Evolutionary conservation across 2,329 filamentous ascomycete genomes (phyloP).

Genomic region (Talaromyces amestolkiae): DNA sequence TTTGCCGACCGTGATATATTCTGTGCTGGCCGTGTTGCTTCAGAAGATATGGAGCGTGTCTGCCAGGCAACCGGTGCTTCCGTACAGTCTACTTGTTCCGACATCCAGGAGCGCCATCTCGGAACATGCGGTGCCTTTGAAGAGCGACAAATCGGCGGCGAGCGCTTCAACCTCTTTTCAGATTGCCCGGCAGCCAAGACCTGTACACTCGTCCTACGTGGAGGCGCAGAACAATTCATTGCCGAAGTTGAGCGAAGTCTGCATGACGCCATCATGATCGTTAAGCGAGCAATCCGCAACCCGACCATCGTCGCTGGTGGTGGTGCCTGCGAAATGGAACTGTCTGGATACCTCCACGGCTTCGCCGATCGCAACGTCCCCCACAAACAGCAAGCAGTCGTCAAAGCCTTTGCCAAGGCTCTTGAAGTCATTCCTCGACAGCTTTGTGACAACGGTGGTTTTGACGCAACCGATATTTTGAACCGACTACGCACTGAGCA

Average conservation of each 20-base stretch:
- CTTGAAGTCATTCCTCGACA: slow-evolving; percentile 95
- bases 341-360: slow-evolving; percentile 87
- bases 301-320: slow-evolving; percentile 91
- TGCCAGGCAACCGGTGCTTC: slow-evolving; percentile 91
- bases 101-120: slow-evolving; percentile 84
- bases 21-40: slow-evolving; percentile 88
- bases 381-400: slow-evolving; percentile 94
- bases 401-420: slow-evolving; percentile 97
- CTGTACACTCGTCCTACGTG: slow-evolving; percentile 90
- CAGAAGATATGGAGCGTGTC: slow-evolving; percentile 92
- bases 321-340: slow-evolving; percentile 93
- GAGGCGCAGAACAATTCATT: slow-evolving; percentile 98
- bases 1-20: slow-evolving; percentile 98
- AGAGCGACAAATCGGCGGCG: slow-evolving; percentile 93
- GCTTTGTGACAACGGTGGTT: slow-evolving; percentile 96
- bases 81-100: slow-evolving; percentile 92
- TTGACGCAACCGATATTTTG: slow-evolving; percentile 96
- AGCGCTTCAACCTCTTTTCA: slow-evolving; percentile 98
- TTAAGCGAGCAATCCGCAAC: slow-evolving; percentile 96
- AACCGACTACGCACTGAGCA: slow-evolving; percentile 96
- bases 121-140: slow-evolving; percentile 89
- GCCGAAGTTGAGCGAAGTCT: slow-evolving; percentile 96
- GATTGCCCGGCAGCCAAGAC: slow-evolving; percentile 94
- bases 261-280: slow-evolving; percentile 99
- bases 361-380: slow-evolving; percentile 90